Percentiles rank a stretch among this genome's conserved stretches.
Evolutionary conservation across 805 yeast genomes (phyloP).

Genomic region (Vanderwaltozyma tropicalis): DNA sequence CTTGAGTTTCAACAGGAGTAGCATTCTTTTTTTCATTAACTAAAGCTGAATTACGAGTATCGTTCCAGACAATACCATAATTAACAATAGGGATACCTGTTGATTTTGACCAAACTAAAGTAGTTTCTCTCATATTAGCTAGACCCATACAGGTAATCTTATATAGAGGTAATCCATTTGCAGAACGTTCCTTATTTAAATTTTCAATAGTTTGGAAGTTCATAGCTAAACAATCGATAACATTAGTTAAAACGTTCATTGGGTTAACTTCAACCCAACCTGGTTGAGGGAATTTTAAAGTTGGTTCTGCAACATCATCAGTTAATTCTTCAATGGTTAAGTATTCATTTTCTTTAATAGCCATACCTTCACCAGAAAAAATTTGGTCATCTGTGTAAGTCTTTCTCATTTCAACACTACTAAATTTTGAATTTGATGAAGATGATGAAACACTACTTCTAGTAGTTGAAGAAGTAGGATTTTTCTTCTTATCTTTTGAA

Average conservation of each 20-base stretch:
- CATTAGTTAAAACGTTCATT: constrained; percentile 58
- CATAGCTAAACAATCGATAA: constrained; percentile 66
- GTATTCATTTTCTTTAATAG: constrained; percentile 47
- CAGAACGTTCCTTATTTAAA: constrained; percentile 40
- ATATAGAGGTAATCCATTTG: constrained; percentile 41
- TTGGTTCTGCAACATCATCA: constrained; percentile 41
- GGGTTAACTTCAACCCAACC: constrained; percentile 97
- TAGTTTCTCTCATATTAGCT: constrained; percentile 94
- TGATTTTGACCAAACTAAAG: constrained; percentile 72
- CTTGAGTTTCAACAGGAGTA: constrained; percentile 45
- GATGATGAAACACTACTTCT: background rate
- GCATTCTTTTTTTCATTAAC: constrained; percentile 51
- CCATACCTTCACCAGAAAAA: constrained; percentile 66
- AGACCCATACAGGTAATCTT: constrained; percentile 69
- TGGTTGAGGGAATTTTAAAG: constrained; percentile 67
- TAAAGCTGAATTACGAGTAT: constrained; percentile 70
- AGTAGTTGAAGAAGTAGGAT: background rate
- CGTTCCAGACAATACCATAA: constrained; percentile 91
- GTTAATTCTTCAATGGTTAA: constrained; percentile 53
- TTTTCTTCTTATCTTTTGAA: constrained; percentile 25
- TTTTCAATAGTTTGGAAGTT: constrained; percentile 48
- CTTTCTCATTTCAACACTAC: constrained; percentile 2
- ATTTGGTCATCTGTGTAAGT: constrained; percentile 31
- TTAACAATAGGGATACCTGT: constrained; percentile 77
- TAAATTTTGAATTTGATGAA: background rate